Percentiles rank a stretch among this genome's conserved stretches.
These are phyloP conservation scores for Gynandropsis gynandra DNA, from an alignment of 345 rosid species.

Conservation along the genomic window DNA sequence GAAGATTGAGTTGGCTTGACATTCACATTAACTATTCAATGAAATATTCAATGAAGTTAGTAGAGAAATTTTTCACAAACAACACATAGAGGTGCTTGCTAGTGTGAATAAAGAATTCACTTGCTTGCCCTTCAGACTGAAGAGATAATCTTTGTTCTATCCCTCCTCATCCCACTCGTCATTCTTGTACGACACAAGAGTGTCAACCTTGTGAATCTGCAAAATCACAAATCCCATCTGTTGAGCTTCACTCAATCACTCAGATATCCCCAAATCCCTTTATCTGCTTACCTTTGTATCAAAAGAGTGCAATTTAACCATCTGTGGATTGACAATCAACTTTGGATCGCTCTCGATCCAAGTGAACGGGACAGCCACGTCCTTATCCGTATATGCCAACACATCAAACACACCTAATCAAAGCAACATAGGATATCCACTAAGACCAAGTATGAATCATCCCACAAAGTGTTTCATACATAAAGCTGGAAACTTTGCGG, in stretches of 20 bases:
- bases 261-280: no score
- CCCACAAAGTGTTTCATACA: no score
- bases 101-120: conserved; percentile 73
- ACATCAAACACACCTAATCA: conserved; percentile 86
- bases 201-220: conserved; percentile 96
- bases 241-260: no score
- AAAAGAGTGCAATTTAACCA: conserved; percentile 95
- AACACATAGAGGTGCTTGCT: no score
- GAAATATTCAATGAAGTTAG: no score
- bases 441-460: no score
- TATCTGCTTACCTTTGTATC: conserved; percentile 64
- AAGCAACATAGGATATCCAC: background rate
- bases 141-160: conserved; percentile 4
- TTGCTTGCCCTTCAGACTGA: no score
- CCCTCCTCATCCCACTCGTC: conserved; percentile 92
- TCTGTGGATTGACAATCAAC: conserved; percentile 92
- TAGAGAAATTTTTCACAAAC: no score
- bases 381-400: conserved; percentile 81
- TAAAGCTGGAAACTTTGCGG: no score
- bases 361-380: conserved; percentile 85
- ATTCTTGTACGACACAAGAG: conserved; percentile 89
- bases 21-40: no score
- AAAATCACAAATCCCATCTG: background rate
- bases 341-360: conserved; percentile 96
- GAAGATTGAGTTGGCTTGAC: no score